A percentile compares a stretch with the other conserved stretches of the same genome.
phyloP scores from a whole-genome alignment of 148 eudicot species.

The Persicaria tinctoria region DNA sequence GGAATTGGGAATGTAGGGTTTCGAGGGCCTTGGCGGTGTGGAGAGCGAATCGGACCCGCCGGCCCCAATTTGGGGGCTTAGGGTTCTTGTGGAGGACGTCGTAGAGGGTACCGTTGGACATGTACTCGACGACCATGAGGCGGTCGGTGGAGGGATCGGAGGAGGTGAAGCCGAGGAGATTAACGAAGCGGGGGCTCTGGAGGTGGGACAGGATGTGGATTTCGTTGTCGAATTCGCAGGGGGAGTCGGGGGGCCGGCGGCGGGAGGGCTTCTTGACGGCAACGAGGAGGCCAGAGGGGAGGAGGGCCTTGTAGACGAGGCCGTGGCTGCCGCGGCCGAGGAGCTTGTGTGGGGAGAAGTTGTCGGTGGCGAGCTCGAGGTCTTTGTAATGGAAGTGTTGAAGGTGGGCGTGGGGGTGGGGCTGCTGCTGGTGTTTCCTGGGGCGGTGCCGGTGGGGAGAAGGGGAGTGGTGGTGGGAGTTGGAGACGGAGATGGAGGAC shows the following conservation, averaged over 20 bases:
- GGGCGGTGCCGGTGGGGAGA: not conserved
- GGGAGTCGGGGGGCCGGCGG: conserved; percentile 1
- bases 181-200: conserved; percentile 66
- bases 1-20: conserved; percentile 53
- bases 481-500: conserved; percentile 38
- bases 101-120: conserved; percentile 82
- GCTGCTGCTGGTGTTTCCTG: not conserved
- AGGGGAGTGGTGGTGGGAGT: conserved; percentile 21
- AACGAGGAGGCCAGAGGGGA: conserved; percentile 55
- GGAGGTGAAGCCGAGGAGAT: conserved; percentile 56
- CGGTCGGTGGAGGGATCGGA: conserved; percentile 19
- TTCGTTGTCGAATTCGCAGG: conserved; percentile 65
- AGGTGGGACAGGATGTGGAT: conserved; percentile 57
- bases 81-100: conserved; percentile 50
- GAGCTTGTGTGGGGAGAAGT: conserved; percentile 66
- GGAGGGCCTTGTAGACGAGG: conserved; percentile 74
- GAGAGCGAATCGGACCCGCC: conserved; percentile 46
- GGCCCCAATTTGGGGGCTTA: conserved; percentile 52
- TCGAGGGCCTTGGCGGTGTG: conserved; percentile 67
- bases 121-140: conserved; percentile 75
- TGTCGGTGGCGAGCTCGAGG: conserved; percentile 61
- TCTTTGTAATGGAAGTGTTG: conserved; percentile 60
- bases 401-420: conserved; percentile 12
- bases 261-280: conserved; percentile 76
- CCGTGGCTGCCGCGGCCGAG: conserved; percentile 95